Evolutionary conservation across 768 basidiomycete species (phyloP).

Genomic region (Coprinopsis sp.): DNA sequence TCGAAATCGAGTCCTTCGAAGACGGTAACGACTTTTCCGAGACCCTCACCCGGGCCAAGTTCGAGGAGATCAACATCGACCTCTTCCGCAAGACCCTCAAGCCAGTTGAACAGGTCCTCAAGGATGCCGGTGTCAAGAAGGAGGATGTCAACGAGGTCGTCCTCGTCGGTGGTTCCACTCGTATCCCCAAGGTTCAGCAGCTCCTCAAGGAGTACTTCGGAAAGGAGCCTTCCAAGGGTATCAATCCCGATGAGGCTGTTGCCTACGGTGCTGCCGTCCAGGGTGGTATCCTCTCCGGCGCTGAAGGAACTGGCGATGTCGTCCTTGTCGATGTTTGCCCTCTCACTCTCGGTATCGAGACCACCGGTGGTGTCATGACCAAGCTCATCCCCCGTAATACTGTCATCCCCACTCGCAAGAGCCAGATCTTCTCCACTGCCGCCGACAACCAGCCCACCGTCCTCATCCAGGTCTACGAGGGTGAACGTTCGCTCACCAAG

Average conservation of each 20-base stretch:
- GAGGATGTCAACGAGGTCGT: conserved; percentile 91
- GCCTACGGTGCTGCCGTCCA: conserved; percentile 99
- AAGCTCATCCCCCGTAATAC: conserved; percentile 98
- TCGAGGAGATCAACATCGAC: conserved; percentile 98
- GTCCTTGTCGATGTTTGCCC: conserved; percentile 97
- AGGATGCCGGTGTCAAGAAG: conserved; percentile 98
- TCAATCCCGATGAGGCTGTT: conserved; percentile 99
- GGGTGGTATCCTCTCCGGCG: conserved; percentile 96
- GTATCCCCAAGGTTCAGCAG: conserved; percentile 99
- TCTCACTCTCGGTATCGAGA: conserved; percentile 97
- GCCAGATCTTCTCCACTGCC: conserved; percentile 86
- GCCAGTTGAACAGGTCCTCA: conserved; percentile 97
- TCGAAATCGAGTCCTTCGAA: conserved; percentile 97
- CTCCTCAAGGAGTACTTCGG: conserved; percentile 98
- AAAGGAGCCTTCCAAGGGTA: conserved; percentile 96
- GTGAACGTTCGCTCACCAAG: conserved; percentile 95
- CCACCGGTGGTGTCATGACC: conserved; percentile 96
- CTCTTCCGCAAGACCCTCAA: conserved; percentile 99
- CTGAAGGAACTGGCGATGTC: conserved; percentile 83
- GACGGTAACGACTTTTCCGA: conserved; percentile 96
- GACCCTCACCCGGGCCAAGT: conserved; percentile 96
- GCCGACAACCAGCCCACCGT: conserved; percentile 94
- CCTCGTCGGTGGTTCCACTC: conserved; percentile 95
- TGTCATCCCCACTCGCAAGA: conserved; percentile 96
- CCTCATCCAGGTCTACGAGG: conserved; percentile 95